Conservation (phyloP, 2,329 filamentous ascomycete genomes). For the Nemania sp. region DNA sequence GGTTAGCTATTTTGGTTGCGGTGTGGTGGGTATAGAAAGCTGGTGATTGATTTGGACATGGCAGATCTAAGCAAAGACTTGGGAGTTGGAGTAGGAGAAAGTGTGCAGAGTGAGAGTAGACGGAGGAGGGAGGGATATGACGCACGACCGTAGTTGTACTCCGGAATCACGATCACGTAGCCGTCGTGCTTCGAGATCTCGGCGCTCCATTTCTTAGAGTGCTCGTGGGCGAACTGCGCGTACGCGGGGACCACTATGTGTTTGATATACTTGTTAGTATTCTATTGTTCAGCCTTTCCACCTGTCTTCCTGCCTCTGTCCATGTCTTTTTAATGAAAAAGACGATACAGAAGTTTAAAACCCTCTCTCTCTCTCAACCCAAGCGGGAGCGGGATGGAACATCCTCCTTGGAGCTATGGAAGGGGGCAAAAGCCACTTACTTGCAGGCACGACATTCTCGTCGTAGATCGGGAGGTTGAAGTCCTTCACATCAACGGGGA, state of each 20-base stretch:
- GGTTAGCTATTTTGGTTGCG: not conserved
- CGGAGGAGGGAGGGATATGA: not conserved
- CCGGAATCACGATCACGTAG: conserved; percentile 54
- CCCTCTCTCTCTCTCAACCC: not conserved
- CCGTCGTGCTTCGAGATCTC: conserved; percentile 49
- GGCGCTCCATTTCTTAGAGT: conserved; percentile 49
- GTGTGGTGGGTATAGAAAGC: too few relatives aligned
- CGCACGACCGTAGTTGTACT: conserved; percentile 57
- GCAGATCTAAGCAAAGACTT: too few relatives aligned
- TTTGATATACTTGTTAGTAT: not conserved
- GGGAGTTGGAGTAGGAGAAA: too few relatives aligned
- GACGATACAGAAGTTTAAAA: too few relatives aligned
- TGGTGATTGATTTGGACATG: too few relatives aligned
- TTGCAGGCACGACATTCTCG: conserved; percentile 45
- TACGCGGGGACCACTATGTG: conserved; percentile 40
- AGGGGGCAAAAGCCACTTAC: conserved; percentile 2
- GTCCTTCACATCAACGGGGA: conserved; percentile 42
- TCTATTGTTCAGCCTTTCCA: not conserved
- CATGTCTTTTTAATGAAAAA: too few relatives aligned
- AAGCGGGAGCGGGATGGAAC: not conserved
- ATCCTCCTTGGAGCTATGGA: not conserved
- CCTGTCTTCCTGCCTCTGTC: not conserved
- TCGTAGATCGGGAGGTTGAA: conserved; percentile 51
- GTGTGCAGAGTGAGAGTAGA: too few relatives aligned
- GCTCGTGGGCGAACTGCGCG: conserved; percentile 44